These are phyloP conservation scores for Cucurbita maxima DNA, from an alignment of 306 rosid species.

Conservation along the genomic window DNA sequence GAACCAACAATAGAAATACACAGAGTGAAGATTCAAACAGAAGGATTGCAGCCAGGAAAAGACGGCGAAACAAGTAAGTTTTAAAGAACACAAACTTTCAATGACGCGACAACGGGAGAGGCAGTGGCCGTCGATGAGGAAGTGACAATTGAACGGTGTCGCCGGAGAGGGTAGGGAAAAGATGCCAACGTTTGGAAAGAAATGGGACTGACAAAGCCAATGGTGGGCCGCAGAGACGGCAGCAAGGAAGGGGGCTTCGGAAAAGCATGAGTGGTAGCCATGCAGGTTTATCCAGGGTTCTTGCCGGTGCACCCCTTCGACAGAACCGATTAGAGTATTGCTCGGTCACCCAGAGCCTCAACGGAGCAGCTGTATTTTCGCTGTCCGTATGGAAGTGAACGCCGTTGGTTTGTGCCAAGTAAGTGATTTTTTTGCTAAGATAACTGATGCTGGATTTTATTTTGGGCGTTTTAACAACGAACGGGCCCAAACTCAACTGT, in stretches of 20 bases:
- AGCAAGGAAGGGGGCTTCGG: slow-evolving; percentile 14
- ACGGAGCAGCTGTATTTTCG: neutral
- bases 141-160: slow-evolving; percentile 17
- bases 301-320: neutral
- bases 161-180: slow-evolving; percentile 7
- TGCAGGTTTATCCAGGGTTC: neutral
- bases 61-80: slow-evolving; percentile 2
- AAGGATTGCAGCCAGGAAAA: slow-evolving; percentile 17
- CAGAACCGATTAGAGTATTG: too few relatives aligned
- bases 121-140: slow-evolving; percentile 1
- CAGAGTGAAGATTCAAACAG: neutral
- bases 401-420: too few relatives aligned
- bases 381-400: too few relatives aligned
- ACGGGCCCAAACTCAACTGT: neutral
- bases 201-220: slow-evolving; percentile 12
- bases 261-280: slow-evolving; percentile 33
- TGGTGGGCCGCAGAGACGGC: slow-evolving; percentile 16
- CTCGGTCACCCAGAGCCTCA: neutral
- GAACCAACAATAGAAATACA: slow-evolving; percentile 5
- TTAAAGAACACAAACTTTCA: slow-evolving; percentile 25
- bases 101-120: slow-evolving; percentile 17
- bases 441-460: neutral
- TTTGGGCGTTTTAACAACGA: neutral
- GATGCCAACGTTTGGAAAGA: slow-evolving; percentile 8
- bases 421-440: neutral